Base-by-base conservation (phyloP, 768 basidiomycete species). In the Chlorophyllum brunneum region DNA sequence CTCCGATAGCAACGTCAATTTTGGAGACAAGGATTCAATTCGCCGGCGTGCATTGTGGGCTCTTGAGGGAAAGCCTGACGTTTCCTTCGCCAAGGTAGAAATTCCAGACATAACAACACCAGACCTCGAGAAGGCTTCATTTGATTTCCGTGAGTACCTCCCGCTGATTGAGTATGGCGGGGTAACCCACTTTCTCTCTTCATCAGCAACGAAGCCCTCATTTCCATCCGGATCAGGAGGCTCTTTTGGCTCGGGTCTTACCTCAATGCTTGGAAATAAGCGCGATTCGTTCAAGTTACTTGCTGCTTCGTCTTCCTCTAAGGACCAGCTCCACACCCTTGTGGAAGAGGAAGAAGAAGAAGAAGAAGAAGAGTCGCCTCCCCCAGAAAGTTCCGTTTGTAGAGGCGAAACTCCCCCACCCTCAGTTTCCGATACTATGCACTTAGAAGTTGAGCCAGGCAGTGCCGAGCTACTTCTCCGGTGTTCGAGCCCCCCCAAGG, bases 291-390 rank as follows among this genome's bases (percentile, higher is more conserved):
- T 91, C 66, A 91, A 86, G 67, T 77, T 85, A 58, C 75, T 85
- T 56, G 71, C 75, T 13, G 59, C 78, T 15, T 75, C 85, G 2
- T 78, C 81, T 0, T 79, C 80, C 9, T 76, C 83, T 46, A 91
- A 89, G 64, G 90, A 92, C 64, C 80, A 85, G 59, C 76, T 92
- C 9, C 79, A 81, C 54, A 92, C 90, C 15, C 74, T 92, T 24
- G 70, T 93, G 27, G 91, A 92, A 61, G 92, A 91, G 61, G 88
- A 93, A 51, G 91, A 92, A 47, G 90, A 94, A 44, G 92, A 92
- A 36, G 91, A 92, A 22, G 86, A 87, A 2, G 73, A 73, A 13
- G 67, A 76, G 13, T 20, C 26, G n/a, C 50, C 48, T 18, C 29
- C 26, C 4, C 10, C 39, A 10, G 41, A n/a, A 42, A 9, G 34